Conservation (phyloP, 176 grass and related monocot genomes). For the Triticum dicoccoides region DNA sequence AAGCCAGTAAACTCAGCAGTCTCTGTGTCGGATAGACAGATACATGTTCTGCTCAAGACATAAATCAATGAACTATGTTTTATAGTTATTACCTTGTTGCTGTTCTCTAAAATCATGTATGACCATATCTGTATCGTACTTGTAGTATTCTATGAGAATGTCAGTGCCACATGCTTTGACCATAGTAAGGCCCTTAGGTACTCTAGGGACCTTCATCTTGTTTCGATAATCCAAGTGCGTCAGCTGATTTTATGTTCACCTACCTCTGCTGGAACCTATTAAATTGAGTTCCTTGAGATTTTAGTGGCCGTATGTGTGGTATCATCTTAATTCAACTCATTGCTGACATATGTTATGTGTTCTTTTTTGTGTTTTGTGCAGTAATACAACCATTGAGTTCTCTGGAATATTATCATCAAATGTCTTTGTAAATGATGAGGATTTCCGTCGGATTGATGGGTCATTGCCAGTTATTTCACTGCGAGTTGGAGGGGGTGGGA, state of each 20-base stretch:
- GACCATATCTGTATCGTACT: neutral
- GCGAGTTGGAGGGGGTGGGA: slow-evolving; percentile 33
- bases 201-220: neutral
- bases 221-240: neutral
- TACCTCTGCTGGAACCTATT: slow-evolving; percentile 3
- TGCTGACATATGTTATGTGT: slow-evolving; percentile 27
- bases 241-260: neutral
- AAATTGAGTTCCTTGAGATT: neutral
- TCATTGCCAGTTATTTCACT: slow-evolving; percentile 35
- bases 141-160: slow-evolving; percentile 17
- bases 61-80: slow-evolving; percentile 10
- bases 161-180: slow-evolving; percentile 13
- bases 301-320: neutral
- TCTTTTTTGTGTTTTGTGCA: slow-evolving; percentile 40
- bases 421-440: slow-evolving; percentile 75
- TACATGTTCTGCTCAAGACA: neutral
- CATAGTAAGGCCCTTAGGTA: neutral
- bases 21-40: neutral
- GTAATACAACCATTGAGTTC: slow-evolving; percentile 80
- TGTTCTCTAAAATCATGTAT: slow-evolving; percentile 1
- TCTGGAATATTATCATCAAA: slow-evolving; percentile 60
- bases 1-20: neutral
- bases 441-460: slow-evolving; percentile 37
- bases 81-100: neutral
- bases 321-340: slow-evolving; percentile 33